Conservation (phyloP, 2,329 filamentous ascomycete species). For the Malbranchea zuffiana region DNA sequence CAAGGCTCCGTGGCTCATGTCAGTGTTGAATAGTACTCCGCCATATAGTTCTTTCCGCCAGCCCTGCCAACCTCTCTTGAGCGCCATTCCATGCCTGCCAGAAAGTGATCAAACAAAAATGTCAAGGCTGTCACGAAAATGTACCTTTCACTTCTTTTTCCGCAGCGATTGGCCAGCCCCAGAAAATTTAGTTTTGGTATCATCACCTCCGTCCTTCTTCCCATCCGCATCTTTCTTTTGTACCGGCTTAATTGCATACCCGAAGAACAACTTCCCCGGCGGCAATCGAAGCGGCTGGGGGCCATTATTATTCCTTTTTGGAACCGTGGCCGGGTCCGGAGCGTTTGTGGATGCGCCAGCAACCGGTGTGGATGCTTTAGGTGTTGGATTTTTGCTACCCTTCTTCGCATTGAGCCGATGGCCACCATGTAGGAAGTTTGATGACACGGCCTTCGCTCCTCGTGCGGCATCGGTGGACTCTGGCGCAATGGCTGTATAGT, state of each 20-base stretch:
- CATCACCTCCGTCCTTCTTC: slow-evolving; percentile 48
- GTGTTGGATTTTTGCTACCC: slow-evolving; percentile 60
- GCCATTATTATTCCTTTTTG: slow-evolving; percentile 52
- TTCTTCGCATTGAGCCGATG: slow-evolving; percentile 79
- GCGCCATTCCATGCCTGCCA: too few relatives aligned
- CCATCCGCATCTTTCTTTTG: slow-evolving; percentile 62
- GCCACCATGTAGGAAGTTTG: slow-evolving; percentile 69
- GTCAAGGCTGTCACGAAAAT: neutral
- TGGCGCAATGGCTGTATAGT: slow-evolving; percentile 83
- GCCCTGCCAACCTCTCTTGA: too few relatives aligned
- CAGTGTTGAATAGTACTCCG: too few relatives aligned
- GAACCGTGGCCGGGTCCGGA: slow-evolving; percentile 32
- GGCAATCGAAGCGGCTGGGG: slow-evolving; percentile 76
- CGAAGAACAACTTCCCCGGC: slow-evolving; percentile 90
- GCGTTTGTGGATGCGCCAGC: slow-evolving; percentile 43
- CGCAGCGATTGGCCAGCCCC: slow-evolving; percentile 75
- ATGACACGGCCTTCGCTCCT: slow-evolving; percentile 53
- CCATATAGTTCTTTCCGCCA: too few relatives aligned
- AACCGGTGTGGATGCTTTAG: slow-evolving; percentile 62
- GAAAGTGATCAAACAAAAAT: too few relatives aligned
- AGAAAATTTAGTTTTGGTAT: slow-evolving; percentile 64
- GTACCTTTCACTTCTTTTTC: slow-evolving; percentile 44
- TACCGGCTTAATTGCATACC: slow-evolving; percentile 82
- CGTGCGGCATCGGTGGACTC: slow-evolving; percentile 54
- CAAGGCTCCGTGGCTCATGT: too few relatives aligned